Conservation (phyloP, 2,329 filamentous ascomycete species). For the Harringtonia lauricola region DNA sequence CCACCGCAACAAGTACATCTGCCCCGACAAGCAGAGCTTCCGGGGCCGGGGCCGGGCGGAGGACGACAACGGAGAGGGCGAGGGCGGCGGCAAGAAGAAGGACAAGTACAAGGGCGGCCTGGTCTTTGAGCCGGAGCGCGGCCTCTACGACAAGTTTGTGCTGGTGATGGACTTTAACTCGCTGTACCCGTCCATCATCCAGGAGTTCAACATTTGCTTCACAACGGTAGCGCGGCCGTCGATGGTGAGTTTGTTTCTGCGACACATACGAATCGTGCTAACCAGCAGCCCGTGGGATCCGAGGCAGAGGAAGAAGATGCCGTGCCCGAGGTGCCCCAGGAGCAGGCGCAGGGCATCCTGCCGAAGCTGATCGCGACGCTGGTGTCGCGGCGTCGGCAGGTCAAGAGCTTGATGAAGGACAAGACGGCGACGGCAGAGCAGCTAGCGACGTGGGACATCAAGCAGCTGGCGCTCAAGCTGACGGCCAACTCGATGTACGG, state of each 20-base stretch:
- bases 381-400: conserved; percentile 77
- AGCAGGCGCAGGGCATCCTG: conserved; percentile 73
- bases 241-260: conserved; percentile 41
- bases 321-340: conserved; percentile 74
- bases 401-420: conserved; percentile 95
- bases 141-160: conserved; percentile 95
- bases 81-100: conserved; percentile 68
- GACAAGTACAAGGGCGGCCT: conserved; percentile 99
- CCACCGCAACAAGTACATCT: conserved; percentile 93
- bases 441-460: conserved; percentile 93
- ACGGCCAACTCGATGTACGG: conserved; percentile 99
- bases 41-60: conserved; percentile 63
- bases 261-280: not conserved
- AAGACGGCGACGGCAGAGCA: conserved; percentile 78
- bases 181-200: conserved; percentile 95
- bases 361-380: conserved; percentile 86
- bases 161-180: conserved; percentile 99
- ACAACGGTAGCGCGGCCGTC: conserved; percentile 80
- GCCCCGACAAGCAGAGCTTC: conserved; percentile 83
- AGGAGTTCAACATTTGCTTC: conserved; percentile 99
- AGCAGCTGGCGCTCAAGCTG: conserved; percentile 90
- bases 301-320: conserved; percentile 1
- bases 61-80: conserved; percentile 61
- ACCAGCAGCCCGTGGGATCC: not conserved
- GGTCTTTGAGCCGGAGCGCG: conserved; percentile 95